These are phyloP conservation scores for Chamaecrista fasciculata DNA, from an alignment of 306 rosid genomes.

Conservation along the genomic window DNA sequence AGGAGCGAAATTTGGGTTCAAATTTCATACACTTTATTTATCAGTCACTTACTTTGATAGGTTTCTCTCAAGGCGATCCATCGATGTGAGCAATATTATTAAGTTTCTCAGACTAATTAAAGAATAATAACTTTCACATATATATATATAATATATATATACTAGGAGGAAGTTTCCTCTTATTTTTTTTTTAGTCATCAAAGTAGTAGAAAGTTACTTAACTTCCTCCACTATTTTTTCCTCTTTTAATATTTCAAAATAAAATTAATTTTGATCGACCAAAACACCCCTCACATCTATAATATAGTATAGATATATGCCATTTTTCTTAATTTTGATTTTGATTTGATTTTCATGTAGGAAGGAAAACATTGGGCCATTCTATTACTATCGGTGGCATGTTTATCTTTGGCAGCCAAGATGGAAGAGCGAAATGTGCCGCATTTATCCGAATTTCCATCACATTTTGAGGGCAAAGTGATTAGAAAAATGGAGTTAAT, in stretches of 20 bases:
- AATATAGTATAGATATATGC: too few species aligned
- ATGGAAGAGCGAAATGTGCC: slow-evolving; percentile 79
- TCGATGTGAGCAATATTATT: slow-evolving; percentile 67
- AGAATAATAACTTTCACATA: not conserved
- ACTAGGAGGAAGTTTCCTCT: too few species aligned
- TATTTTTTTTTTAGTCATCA: too few species aligned
- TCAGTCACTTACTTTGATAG: slow-evolving; percentile 75
- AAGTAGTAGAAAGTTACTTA: too few species aligned
- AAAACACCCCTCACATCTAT: too few species aligned
- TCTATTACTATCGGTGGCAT: slow-evolving; percentile 64
- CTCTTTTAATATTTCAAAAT: too few species aligned
- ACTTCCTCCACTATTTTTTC: too few species aligned
- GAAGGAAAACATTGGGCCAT: slow-evolving; percentile 75
- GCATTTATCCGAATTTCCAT: slow-evolving; percentile 48
- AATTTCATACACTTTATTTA: slow-evolving; percentile 64
- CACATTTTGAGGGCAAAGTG: slow-evolving; percentile 49
- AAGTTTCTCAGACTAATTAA: slow-evolving; percentile 5
- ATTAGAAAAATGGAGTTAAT: slow-evolving; percentile 73
- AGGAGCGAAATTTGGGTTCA: slow-evolving; percentile 60
- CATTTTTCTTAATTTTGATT: not conserved
- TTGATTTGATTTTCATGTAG: slow-evolving; percentile 40
- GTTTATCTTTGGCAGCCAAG: slow-evolving; percentile 86
- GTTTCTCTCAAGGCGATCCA: slow-evolving; percentile 61
- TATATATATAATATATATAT: too few species aligned
- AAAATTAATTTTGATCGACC: too few species aligned